Percentiles rank a stretch among this genome's conserved stretches.
phyloP scores from a whole-genome alignment of 371 early-diverging fungal genomes.

The Mucor racemosus region DNA sequence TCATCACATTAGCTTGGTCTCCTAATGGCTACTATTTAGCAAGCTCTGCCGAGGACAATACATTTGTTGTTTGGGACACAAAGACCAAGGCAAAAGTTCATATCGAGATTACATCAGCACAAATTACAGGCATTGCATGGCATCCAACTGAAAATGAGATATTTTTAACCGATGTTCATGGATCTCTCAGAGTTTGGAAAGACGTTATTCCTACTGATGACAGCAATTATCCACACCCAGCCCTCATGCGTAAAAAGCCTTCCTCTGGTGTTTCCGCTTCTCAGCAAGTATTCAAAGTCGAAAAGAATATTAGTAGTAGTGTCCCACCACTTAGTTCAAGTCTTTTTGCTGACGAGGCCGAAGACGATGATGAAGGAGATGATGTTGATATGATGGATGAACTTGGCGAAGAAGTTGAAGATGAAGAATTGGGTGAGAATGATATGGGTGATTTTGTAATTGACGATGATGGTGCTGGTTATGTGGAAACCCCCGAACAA shows the following conservation, averaged over 20 bases:
- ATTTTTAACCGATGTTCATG: constrained; percentile 34
- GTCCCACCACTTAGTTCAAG: neutral
- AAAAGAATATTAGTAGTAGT: neutral
- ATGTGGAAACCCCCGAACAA: constrained; percentile 38
- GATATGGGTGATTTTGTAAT: constrained; percentile 21
- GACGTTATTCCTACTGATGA: constrained; percentile 50
- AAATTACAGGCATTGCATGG: constrained; percentile 56
- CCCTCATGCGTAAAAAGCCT: constrained; percentile 1
- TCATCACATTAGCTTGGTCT: constrained; percentile 62
- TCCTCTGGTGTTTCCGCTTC: neutral
- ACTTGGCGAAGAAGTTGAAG: constrained; percentile 6
- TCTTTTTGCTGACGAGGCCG: constrained; percentile 10
- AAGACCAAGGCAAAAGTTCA: constrained; percentile 24
- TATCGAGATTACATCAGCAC: constrained; percentile 27
- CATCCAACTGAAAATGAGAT: constrained; percentile 58
- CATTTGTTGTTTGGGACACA: constrained; percentile 60
- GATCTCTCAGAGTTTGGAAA: constrained; percentile 50
- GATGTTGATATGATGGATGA: constrained; percentile 14
- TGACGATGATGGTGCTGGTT: constrained; percentile 56
- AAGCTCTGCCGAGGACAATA: constrained; percentile 40
- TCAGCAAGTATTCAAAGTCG: neutral
- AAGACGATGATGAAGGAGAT: neutral
- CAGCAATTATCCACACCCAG: constrained; percentile 35
- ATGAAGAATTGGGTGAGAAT: neutral
- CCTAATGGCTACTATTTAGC: constrained; percentile 64